Conservation (phyloP, 768 basidiomycete species). For the Pisolithus orientalis region DNA sequence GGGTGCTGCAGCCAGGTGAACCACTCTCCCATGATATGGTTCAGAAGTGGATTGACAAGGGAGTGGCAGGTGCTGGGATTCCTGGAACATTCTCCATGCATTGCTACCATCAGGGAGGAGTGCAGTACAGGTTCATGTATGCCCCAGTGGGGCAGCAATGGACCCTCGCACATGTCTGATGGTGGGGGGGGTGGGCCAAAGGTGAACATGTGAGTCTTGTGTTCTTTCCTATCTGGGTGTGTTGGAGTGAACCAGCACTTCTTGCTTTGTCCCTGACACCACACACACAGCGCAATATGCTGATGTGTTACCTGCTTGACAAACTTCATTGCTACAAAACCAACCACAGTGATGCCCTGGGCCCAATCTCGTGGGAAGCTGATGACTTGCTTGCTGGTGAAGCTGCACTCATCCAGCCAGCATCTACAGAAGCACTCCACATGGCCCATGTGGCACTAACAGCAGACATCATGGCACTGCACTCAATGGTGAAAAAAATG, state of each 20-base stretch:
- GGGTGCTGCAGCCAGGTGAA: no score
- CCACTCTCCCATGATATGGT: no score
- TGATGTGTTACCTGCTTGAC: slow-evolving; percentile 22
- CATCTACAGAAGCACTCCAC: not conserved
- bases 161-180: no score
- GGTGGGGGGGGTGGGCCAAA: no score
- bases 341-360: slow-evolving; percentile 14
- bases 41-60: no score
- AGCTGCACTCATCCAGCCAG: not conserved
- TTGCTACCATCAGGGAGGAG: no score
- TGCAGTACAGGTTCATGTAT: no score
- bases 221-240: no score
- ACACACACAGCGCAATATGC: not conserved
- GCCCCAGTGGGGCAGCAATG: no score
- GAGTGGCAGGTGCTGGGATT: no score
- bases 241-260: not conserved
- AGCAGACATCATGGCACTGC: not conserved
- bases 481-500: not conserved
- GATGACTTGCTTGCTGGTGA: not conserved
- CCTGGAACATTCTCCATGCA: no score
- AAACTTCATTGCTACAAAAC: slow-evolving; percentile 20
- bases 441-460: not conserved
- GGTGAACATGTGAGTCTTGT: no score
- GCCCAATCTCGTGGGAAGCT: not conserved
- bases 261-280: not conserved